Conservation (phyloP, 768 basidiomycete species). For the Lyophyllum decastes region DNA sequence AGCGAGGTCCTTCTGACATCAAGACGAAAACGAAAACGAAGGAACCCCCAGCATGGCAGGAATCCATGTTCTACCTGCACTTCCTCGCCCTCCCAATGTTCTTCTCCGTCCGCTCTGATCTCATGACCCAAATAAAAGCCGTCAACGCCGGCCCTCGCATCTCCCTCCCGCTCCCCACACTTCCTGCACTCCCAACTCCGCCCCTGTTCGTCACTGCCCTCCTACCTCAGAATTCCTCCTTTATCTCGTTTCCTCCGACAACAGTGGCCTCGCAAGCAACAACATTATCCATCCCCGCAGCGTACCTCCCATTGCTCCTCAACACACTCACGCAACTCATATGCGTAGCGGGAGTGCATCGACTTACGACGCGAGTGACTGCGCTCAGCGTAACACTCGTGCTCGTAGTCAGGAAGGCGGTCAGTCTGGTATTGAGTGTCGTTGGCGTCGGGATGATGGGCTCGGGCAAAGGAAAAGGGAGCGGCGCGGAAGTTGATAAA, state of each 20-base stretch:
- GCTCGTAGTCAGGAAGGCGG: constrained; percentile 79
- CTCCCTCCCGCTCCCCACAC: constrained; percentile 22
- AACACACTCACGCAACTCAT: constrained; percentile 85
- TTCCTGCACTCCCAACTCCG: constrained; percentile 12
- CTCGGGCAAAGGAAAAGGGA: constrained; percentile 13
- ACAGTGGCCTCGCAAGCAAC: background rate
- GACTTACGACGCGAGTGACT: constrained; percentile 76
- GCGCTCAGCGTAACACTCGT: constrained; percentile 79
- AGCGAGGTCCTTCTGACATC: background rate
- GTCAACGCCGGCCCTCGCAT: constrained; percentile 42
- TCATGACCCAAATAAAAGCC: constrained; percentile 45
- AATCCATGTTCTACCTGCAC: constrained; percentile 91
- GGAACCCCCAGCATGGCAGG: constrained; percentile 61
- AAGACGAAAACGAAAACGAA: background rate
- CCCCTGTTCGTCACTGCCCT: constrained; percentile 23
- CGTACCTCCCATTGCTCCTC: constrained; percentile 62
- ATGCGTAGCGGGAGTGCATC: constrained; percentile 86
- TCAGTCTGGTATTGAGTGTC: constrained; percentile 75
- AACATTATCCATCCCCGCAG: constrained; percentile 47
- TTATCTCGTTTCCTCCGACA: constrained; percentile 2
- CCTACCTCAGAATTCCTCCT: constrained; percentile 12
- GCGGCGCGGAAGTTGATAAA: constrained; percentile 33
- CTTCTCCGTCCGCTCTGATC: constrained; percentile 53
- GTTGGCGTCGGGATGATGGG: constrained; percentile 35
- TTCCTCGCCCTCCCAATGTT: constrained; percentile 81